Evolutionary conservation across 495 filamentous ascomycete genomes (phyloP), one percentile per base, ranked within the genome.

Genomic region (Penicillium parvum): DNA sequence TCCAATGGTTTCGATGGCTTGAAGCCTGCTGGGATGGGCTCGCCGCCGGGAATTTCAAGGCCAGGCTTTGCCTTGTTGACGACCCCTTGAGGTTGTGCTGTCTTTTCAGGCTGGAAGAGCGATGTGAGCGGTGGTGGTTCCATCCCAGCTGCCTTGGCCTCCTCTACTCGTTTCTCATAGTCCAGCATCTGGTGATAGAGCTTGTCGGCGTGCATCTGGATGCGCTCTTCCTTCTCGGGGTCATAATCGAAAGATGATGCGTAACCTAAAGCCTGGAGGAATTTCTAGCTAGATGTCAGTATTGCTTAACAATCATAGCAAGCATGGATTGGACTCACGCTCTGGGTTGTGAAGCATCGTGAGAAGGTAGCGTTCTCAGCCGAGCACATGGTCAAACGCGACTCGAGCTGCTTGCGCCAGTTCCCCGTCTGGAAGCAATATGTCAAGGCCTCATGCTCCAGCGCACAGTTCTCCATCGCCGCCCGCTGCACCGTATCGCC

Each of bases 121-220:
- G 66, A 65, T 18, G 59, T 61, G 27, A 72, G 49, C 4, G 69
- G 65, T 12, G 65, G 61, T 5, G 64, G 57, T 34, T 70, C 57
- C 9, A 37, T 43, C 0, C 83, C 83, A 45, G 79, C 81, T 1
- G 73, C 68, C 64, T 79, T 82, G 15, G 86, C 86, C 50, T 79
- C 71, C 40, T 82, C 73, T 16, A 85, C 76, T 49, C 71, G 75
- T 28, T 65, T 65, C 65, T 96, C 88, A 56, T 90, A 88, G 35
- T 75, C 73, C 14, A 91, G 63, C 84, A 95, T 85, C 47, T 81
- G 76, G 49, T 92, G 88, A 60, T 90, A 96, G 22, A 96, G 72
- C 40, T 75, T 81, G 65, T 96, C 89, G 37, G 88, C 90, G 63
- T 94, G 88, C 85, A 98, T 86, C 67, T 98, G 92, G 46, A 98